These are phyloP conservation scores for Boletales sp. DNA, from an alignment of 768 basidiomycete species.

Conservation along the genomic window DNA sequence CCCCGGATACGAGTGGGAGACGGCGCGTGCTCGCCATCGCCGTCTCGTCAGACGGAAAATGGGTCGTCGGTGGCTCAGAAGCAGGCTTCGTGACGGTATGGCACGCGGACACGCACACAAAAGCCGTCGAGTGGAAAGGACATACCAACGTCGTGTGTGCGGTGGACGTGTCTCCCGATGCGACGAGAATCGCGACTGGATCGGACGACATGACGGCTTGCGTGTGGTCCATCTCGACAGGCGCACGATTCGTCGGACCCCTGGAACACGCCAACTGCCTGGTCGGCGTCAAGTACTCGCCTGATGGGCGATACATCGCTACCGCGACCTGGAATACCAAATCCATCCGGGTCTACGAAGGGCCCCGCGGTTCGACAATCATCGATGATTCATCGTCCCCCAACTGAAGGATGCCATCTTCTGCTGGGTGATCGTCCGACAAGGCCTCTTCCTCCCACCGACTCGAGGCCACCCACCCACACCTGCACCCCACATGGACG, in stretches of 20 bases:
- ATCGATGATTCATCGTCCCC: no score
- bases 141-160: not conserved
- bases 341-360: slow-evolving; percentile 13
- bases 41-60: not conserved
- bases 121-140: not conserved
- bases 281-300: slow-evolving; percentile 12
- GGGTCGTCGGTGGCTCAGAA: not conserved
- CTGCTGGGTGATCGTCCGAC: slow-evolving; percentile 32
- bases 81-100: not conserved
- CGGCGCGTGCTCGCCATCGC: not conserved
- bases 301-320: slow-evolving; percentile 5
- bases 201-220: not conserved
- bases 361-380: slow-evolving; percentile 29
- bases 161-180: slow-evolving; percentile 13
- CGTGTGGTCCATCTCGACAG: not conserved
- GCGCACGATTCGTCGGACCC: no score
- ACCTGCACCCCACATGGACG: slow-evolving; percentile 17
- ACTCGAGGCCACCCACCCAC: slow-evolving; percentile 17
- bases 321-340: not conserved
- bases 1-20: not conserved
- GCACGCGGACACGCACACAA: not conserved
- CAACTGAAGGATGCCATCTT: slow-evolving; percentile 23
- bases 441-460: slow-evolving; percentile 25
- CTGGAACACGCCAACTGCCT: not conserved
- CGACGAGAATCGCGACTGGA: slow-evolving; percentile 6